Percentiles rank a stretch among this genome's conserved stretches.
Conservation (phyloP, 2,329 filamentous ascomycete species). For the Emericellopsis atlantica region DNA sequence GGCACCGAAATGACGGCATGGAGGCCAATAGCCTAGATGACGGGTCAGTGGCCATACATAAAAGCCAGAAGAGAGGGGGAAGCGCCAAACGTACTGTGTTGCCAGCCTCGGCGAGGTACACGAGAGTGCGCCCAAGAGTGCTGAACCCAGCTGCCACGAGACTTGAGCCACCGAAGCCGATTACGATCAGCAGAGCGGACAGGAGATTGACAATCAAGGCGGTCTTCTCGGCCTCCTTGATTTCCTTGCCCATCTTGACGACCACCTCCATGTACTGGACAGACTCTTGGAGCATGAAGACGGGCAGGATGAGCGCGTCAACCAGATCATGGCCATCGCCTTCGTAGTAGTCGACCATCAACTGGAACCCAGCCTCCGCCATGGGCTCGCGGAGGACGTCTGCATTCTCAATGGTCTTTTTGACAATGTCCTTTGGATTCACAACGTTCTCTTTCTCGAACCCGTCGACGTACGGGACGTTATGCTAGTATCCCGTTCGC, state of each 20-base stretch:
- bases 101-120: background rate
- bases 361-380: background rate
- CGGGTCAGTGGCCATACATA: too few species aligned
- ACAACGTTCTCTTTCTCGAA: background rate
- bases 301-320: conserved; percentile 3
- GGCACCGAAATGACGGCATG: background rate
- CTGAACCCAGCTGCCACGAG: background rate
- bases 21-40: background rate
- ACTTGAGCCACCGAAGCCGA: background rate
- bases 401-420: conserved; percentile 1
- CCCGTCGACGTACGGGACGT: background rate
- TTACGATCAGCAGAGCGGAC: background rate
- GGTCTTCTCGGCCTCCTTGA: conserved; percentile 4
- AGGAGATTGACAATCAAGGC: conserved; percentile 5
- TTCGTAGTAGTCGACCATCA: conserved; percentile 2
- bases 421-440: conserved; percentile 4
- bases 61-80: too few species aligned
- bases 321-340: conserved; percentile 1
- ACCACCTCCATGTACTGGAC: conserved; percentile 5
- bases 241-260: conserved; percentile 5
- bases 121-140: background rate
- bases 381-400: background rate
- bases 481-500: background rate
- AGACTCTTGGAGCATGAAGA: conserved; percentile 4
- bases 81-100: background rate